Conservation (phyloP, 169 alveolate genomes). For the Plasmodium gonderi region DNA sequence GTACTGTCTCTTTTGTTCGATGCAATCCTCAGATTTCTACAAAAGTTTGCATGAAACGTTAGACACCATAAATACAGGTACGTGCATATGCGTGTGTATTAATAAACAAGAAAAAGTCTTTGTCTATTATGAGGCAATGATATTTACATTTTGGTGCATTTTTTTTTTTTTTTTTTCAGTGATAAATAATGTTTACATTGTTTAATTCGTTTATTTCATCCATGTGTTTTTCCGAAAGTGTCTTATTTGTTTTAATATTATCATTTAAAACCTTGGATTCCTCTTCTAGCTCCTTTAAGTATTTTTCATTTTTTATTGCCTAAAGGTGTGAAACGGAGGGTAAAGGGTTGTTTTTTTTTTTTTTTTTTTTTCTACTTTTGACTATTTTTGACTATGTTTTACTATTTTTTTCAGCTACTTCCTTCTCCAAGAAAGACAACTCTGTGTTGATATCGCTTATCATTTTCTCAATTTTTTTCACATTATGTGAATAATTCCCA, state of each 20-base stretch:
- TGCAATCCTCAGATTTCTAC: slow-evolving; percentile 54
- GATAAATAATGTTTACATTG: slow-evolving; percentile 14
- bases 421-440: slow-evolving; percentile 61
- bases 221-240: slow-evolving; percentile 21
- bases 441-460: slow-evolving; percentile 54
- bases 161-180: background rate
- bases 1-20: slow-evolving; percentile 56
- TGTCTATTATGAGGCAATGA: no score
- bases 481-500: slow-evolving; percentile 61
- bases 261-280: slow-evolving; percentile 37
- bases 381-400: background rate
- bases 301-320: slow-evolving; percentile 65
- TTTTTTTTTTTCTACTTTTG: background rate
- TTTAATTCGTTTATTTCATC: slow-evolving; percentile 45
- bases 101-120: background rate
- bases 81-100: background rate
- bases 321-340: background rate
- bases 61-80: background rate
- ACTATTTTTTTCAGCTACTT: slow-evolving; percentile 10
- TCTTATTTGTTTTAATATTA: slow-evolving; percentile 20
- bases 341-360: background rate
- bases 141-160: background rate
- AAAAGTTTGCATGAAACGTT: background rate
- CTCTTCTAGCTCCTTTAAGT: slow-evolving; percentile 46
- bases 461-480: slow-evolving; percentile 72